Evolutionary conservation across 768 basidiomycete species (phyloP).

Genomic region (Phlebiopsis gigantea): DNA sequence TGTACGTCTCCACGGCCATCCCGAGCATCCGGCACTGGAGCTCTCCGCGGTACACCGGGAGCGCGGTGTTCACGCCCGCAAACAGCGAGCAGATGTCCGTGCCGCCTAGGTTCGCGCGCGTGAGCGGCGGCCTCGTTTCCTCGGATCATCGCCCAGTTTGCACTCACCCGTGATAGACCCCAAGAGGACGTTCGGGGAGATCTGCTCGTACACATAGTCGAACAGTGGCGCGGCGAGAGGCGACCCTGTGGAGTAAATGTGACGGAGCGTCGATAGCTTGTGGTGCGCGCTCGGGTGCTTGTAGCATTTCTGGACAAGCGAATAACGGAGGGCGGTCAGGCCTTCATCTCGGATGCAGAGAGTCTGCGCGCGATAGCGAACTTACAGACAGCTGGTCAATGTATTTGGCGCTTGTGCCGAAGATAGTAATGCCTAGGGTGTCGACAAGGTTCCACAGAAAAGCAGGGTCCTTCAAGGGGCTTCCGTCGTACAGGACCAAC

Average conservation of each 20-base stretch:
- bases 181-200: conserved; percentile 57
- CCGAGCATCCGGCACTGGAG: conserved; percentile 81
- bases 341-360: not conserved
- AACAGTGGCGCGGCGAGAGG: conserved; percentile 66
- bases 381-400: conserved; percentile 70
- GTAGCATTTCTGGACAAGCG: conserved; percentile 52
- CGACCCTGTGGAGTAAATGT: conserved; percentile 79
- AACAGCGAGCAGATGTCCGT: conserved; percentile 85
- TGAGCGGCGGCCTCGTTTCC: not conserved
- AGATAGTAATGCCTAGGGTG: conserved; percentile 65
- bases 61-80: conserved; percentile 69
- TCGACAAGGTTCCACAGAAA: conserved; percentile 69
- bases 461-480: conserved; percentile 61
- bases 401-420: conserved; percentile 83
- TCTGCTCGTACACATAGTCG: conserved; percentile 69
- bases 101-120: conserved; percentile 43
- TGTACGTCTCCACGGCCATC: conserved; percentile 66
- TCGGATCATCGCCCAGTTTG: not conserved
- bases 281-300: conserved; percentile 56
- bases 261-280: conserved; percentile 49
- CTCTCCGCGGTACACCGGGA: conserved; percentile 78
- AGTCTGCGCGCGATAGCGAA: no score
- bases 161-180: conserved; percentile 68
- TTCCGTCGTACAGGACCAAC: conserved; percentile 76
- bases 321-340: not conserved